These are phyloP conservation scores for Hygrophorus russula DNA, from an alignment of 768 basidiomycete species.

Conservation along the genomic window DNA sequence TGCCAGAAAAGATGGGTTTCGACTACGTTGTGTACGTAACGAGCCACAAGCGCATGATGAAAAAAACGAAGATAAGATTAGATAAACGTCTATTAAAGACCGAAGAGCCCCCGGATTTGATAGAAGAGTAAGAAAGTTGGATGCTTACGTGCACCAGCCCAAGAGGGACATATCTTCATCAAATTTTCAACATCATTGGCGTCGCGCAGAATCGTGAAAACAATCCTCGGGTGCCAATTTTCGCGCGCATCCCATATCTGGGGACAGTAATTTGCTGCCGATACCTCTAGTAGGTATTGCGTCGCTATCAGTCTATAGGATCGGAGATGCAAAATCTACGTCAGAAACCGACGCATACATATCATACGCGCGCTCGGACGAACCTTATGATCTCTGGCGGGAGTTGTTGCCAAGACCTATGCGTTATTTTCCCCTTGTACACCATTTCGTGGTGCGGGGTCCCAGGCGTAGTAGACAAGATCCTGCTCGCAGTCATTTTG, in stretches of 20 bases:
- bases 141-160: slow-evolving; percentile 46
- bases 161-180: slow-evolving; percentile 52
- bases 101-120: background rate
- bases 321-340: slow-evolving; percentile 11
- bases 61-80: slow-evolving; percentile 5
- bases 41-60: slow-evolving; percentile 3
- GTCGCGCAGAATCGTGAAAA: slow-evolving; percentile 54
- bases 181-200: slow-evolving; percentile 46
- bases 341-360: no score
- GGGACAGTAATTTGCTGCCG: slow-evolving; percentile 35
- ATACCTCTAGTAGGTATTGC: slow-evolving; percentile 40
- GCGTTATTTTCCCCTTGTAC: slow-evolving; percentile 46
- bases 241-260: slow-evolving; percentile 36
- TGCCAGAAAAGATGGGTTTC: slow-evolving; percentile 64
- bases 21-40: slow-evolving; percentile 29
- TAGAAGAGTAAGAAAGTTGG: slow-evolving; percentile 9
- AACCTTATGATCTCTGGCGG: slow-evolving; percentile 53
- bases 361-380: no score
- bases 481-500: background rate
- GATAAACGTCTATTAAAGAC: background rate
- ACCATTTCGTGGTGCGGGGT: background rate
- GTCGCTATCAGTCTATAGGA: slow-evolving; percentile 43
- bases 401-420: slow-evolving; percentile 50
- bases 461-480: slow-evolving; percentile 23
- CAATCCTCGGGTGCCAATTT: slow-evolving; percentile 50